phyloP scores from a whole-genome alignment of 176 grass and related monocot species.

The Olyra latifolia region DNA sequence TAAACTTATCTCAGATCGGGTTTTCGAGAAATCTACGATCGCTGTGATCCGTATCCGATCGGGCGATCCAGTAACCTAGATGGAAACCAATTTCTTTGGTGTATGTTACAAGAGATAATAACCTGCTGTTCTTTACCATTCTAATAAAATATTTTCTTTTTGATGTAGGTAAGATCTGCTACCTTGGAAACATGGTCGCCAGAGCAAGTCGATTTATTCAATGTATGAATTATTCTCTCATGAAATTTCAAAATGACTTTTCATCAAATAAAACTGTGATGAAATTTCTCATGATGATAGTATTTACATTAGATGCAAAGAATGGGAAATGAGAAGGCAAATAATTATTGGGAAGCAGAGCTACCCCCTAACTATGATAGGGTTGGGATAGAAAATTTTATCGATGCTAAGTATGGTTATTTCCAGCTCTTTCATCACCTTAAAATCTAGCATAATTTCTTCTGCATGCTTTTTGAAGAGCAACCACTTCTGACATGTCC shows the following conservation, averaged over 20 bases:
- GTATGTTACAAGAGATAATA: neutral
- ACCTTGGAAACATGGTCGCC: constrained; percentile 98
- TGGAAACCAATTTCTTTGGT: neutral
- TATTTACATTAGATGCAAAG: constrained; percentile 55
- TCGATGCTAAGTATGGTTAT: constrained; percentile 80
- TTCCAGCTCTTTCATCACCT: constrained; percentile 27
- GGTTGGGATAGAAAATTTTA: constrained; percentile 97
- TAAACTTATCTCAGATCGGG: no score
- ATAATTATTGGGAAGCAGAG: constrained; percentile 96
- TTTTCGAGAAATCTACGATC: no score
- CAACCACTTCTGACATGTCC: no score
- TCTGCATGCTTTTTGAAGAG: constrained; percentile 3
- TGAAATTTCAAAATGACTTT: constrained; percentile 13
- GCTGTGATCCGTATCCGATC: no score
- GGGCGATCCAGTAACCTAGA: no score
- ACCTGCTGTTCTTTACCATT: neutral
- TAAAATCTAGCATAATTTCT: constrained; percentile 11
- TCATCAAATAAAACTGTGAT: constrained; percentile 14
- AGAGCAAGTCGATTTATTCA: constrained; percentile 99
- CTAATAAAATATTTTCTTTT: constrained; percentile 5
- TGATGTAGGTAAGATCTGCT: constrained; percentile 83
- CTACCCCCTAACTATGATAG: constrained; percentile 93
- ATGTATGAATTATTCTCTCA: constrained; percentile 48
- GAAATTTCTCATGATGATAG: constrained; percentile 7
- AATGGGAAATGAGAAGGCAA: constrained; percentile 98